Conservation (phyloP, 1,284 basidiomycete genomes). For the Sanghuangporus baumii region DNA sequence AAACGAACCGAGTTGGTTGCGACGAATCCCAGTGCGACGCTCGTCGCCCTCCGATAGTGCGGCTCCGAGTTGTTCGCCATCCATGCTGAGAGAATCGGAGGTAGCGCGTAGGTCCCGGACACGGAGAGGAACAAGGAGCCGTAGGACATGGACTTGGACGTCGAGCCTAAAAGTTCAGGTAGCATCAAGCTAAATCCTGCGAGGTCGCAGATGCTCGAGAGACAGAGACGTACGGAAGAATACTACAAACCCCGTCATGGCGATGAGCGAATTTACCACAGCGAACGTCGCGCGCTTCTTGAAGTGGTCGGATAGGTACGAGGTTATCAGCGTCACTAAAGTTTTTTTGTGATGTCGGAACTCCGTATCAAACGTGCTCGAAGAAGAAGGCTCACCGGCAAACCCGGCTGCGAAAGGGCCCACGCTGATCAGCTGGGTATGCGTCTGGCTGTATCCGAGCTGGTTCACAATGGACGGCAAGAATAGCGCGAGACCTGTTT, state of each 20-base stretch:
- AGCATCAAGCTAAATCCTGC: not conserved
- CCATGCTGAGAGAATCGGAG: slow-evolving; percentile 17
- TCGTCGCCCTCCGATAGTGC: slow-evolving; percentile 17
- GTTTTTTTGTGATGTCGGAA: no score
- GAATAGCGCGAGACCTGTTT: slow-evolving; percentile 31
- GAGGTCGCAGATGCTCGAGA: not conserved
- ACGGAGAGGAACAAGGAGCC: slow-evolving; percentile 19
- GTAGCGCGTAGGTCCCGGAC: slow-evolving; percentile 14
- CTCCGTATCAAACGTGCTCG: not conserved
- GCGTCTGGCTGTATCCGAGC: slow-evolving; percentile 32
- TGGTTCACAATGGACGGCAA: slow-evolving; percentile 39
- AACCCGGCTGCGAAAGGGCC: slow-evolving; percentile 31
- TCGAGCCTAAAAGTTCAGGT: slow-evolving; percentile 3
- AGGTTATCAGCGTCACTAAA: slow-evolving; percentile 13
- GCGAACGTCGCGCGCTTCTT: slow-evolving; percentile 7
- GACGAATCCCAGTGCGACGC: slow-evolving; percentile 17
- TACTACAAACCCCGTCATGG: slow-evolving; percentile 10
- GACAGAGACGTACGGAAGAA: slow-evolving; percentile 10
- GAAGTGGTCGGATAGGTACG: slow-evolving; percentile 17
- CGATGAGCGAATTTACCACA: slow-evolving; percentile 2
- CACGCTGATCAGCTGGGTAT: slow-evolving; percentile 30
- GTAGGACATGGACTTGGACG: slow-evolving; percentile 9
- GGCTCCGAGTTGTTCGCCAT: slow-evolving; percentile 20
- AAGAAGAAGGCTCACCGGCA: slow-evolving; percentile 21
- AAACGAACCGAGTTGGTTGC: slow-evolving; percentile 16